Base-by-base conservation (phyloP, 2,329 filamentous ascomycete species). In the Botrytis medusae region DNA sequence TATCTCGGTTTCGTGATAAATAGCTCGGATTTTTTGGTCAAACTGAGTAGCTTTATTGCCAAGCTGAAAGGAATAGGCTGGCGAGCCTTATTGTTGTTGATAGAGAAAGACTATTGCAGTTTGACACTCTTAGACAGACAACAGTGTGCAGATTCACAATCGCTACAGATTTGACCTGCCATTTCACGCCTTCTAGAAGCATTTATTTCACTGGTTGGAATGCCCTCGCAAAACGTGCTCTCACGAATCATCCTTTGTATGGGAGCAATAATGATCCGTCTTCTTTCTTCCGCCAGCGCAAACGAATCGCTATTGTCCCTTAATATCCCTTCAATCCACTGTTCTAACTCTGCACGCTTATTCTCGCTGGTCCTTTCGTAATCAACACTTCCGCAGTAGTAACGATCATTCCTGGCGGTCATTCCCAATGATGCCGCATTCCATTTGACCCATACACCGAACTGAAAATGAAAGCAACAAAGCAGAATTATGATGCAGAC, bases 391-490 rank as follows among this genome's bases (percentile, higher is more conserved):
- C n/a, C 18, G 42, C 62, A 64, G 62, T 4, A 22, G 25, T 34
- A 25, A 25, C 29, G 40, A 4, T 46, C 2, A 25, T 0, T 1
- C 25, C 18, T 3, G 29, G 1, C 62, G 6, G 6, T 32, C 0
- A 0, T 0, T 22, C 40, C 10, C 29, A 34, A 14, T 1, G 0
- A 1, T 4, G 0, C 7, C 1, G 32, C 14, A 18, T 46, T 34
- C 42, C n/a, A 25, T 2, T 0, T 0, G 2, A 0, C 0, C 40
- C 18, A 34, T 18, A 7, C 1, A 48, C 42, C 29, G 25, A 16
- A 2, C 25, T 46, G 42, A 32, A 25, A 34, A 44, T 0, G 0
- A 1, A 64, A 16, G 62, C 6, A 29, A 34, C 5, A 0, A 12
- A 40, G 1, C 18, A 64, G 6, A 32, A 46, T 10, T 1, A 48